Evolutionary conservation across 176 grass and related monocot species (phyloP), one percentile per base, ranked within the genome.

Genomic region (Luzula sylvatica): DNA sequence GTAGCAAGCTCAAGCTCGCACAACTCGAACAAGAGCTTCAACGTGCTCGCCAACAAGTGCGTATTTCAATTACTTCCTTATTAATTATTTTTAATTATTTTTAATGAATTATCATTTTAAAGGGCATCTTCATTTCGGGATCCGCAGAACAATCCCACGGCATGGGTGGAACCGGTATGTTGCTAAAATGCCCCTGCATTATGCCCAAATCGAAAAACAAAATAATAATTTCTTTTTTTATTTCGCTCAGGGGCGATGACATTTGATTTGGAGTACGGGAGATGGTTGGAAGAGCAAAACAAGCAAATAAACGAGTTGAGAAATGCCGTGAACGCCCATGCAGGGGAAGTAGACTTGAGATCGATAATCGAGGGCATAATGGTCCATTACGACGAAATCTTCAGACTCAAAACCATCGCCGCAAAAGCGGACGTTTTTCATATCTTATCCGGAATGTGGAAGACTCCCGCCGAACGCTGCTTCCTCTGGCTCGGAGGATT

Each of bases 401-500:
- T 95, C 60, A 95, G 48, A 81, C 79, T 87, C 46, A 95, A 95
- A 62, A 69, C 76, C 0, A 38, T 64, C 57, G 88, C 88, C 7
- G 79, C 83, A 11, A 95, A 95, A 75, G 69, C 79, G 35, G 88
- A 95, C 69, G 88, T 88, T 26, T 95, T 95, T 81, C 88, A 88
- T 75, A 84, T 95, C 38, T 77, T 95, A 55, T 95, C 88, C 61
- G 88, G 88, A 72, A 95, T 95, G 88, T 95, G 88, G 88, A 81
- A 95, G 69, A 95, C 88, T 70, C 88, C 83, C 26, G 88, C 88
- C 20, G 88, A 95, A 75, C 82, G 88, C 26, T 95, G 83, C 61
- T 95, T 95, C 70, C 71, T 95, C 54, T 95, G 88, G 88, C 76
- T 88, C 15, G 88, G 88, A 26, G 88, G 88, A 47, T 95, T 88